Base-by-base conservation (phyloP, 164 flowering plant species). In the Malania oleifera region DNA sequence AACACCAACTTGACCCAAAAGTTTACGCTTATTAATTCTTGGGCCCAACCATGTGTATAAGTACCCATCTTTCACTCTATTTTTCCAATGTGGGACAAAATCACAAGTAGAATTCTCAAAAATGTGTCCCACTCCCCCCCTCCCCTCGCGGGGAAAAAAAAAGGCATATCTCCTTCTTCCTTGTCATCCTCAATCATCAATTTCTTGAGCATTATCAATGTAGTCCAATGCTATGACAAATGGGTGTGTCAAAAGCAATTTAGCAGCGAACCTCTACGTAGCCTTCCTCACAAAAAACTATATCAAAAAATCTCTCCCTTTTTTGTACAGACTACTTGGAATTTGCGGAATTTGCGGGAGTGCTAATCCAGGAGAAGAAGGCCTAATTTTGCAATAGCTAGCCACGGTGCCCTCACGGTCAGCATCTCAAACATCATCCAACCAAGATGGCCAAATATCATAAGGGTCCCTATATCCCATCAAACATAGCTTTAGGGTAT, bases 371-470 rank as follows among this genome's bases (percentile, higher is more conserved):
- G 14, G 1, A 6, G n/a, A n/a, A n/a, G n/a, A n/a, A n/a, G n/a
- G n/a, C n/a, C 51, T 37, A 48, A 15, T 1, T 57, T 61, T 7
- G 9, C 8, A 23, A 18, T 13, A 14, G n/a, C 22, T 9, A 25
- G 43, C 73, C 69, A 70, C 1, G 59, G 56, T 0, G 62, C 51
- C 38, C 60, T 65, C 2, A 70, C 70, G 0, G 70, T 66, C 0
- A 70, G n/a, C 74, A 70, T 70, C 63, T 70, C 64, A 14, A 57
- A 44, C 28, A 70, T 70, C 10, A 63, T 52, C 20, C 74, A 70
- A 0, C 69, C 73, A 26, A 70, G 13, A 7, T n/a, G 66, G 70
- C 73, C 73, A 70, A 27, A 70, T 52, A 65, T 65, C 73, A 47
- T 26, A 24, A 23, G 56, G 56, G 27, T 31, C 60, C 65, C 45